phyloP scores from a whole-genome alignment of 116 monocot genomes.

The Cymodocea nodosa region DNA sequence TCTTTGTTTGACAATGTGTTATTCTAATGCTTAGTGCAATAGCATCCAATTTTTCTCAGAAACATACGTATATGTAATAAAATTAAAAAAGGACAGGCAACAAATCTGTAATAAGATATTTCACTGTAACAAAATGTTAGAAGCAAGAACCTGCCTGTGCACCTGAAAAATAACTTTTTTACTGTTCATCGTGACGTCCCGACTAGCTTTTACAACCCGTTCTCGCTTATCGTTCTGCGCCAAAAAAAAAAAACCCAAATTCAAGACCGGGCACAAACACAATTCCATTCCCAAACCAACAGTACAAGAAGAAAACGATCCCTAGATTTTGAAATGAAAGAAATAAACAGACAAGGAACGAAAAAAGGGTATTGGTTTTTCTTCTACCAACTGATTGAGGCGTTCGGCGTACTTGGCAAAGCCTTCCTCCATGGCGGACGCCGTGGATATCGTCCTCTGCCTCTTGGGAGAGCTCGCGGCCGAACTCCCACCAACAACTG shows the following conservation, averaged over 20 bases:
- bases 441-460: conserved; percentile 20
- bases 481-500: conserved; percentile 17
- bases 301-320: neutral
- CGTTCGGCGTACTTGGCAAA: conserved; percentile 56
- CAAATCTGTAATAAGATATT: neutral
- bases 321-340: neutral
- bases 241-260: neutral
- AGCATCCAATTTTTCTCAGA: no score
- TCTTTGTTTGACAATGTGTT: no score
- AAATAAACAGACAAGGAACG: neutral
- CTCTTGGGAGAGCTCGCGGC: conserved; percentile 27
- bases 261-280: neutral
- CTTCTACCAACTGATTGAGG: conserved; percentile 49
- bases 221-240: conserved; percentile 89
- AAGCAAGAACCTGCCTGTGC: conserved; percentile 38
- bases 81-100: neutral
- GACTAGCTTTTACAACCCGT: conserved; percentile 88
- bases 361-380: neutral
- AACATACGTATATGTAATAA: neutral
- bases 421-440: conserved; percentile 45
- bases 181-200: conserved; percentile 94
- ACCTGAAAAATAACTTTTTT: conserved; percentile 98
- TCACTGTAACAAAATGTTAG: neutral
- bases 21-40: no score
- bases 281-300: neutral